Base-by-base conservation (phyloP, 78 protist species). In the Capsaspora owczarzaki region DNA sequence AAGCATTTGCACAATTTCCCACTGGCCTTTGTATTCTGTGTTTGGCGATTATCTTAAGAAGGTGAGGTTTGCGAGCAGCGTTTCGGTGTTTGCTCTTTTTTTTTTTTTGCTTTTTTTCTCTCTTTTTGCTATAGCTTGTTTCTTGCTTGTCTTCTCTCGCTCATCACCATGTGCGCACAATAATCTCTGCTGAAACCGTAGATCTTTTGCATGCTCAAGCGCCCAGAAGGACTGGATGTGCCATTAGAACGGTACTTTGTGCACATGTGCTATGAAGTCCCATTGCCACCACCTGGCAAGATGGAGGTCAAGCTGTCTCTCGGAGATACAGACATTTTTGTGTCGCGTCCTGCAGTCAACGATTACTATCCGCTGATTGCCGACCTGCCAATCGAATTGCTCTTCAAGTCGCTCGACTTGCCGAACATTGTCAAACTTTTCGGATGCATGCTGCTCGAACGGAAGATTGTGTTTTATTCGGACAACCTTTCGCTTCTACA, bases 271-370 rank as follows among this genome's bases (percentile, higher is more conserved):
- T 29, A 56, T 29, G 84, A 81, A 35, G 51, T 47, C 8, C 74
- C 78, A 29, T 37, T 81, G 10, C 84, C 84, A 6, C 84, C 84
- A 19, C 76, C 49, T 38, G 84, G 84, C n/a, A 23, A 25, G 6
- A n/a, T 81, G 33, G 53, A 8, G 14, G 71, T 61, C 56, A 3
- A 12, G 27, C 4, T 79, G 44, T 20, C 33, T 23, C 56, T 79
- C 22, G 71, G 41, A 2, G 42, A 49, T 14, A n/a, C 2, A 6
- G 27, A 5, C 10, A 19, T 78, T 12, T 35, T 3, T 14, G 19
- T 80, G 66, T 20, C 74, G 12, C 61, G 78, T 27, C 84, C 84
- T 10, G 47, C 84, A 3, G 47, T 38, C 31, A 70, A 31, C 46
- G 76, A 68, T 3, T 37, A 43, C 63, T 35, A 29, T 12, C 84